Evolutionary conservation across 2,329 filamentous ascomycete species (phyloP).

Genomic region (Juglanconis oblonga): DNA sequence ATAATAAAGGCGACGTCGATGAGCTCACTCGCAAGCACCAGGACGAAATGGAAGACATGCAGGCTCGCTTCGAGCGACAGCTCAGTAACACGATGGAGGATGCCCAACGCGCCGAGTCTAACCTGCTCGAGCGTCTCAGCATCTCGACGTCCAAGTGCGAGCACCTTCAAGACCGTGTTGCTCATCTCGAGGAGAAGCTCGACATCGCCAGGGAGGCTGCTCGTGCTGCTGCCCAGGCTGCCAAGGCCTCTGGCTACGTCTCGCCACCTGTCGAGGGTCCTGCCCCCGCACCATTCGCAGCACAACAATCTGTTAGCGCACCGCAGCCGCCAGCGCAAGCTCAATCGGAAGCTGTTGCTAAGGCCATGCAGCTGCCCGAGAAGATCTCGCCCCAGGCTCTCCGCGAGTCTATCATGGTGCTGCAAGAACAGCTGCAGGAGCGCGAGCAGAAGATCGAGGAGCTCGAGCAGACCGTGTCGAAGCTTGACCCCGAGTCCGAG

Average conservation of each 20-base stretch:
- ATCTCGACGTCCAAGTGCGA: constrained; percentile 81
- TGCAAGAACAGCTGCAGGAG: constrained; percentile 95
- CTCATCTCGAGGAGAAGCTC: constrained; percentile 84
- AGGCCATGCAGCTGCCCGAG: constrained; percentile 60
- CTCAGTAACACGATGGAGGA: constrained; percentile 76
- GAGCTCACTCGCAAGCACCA: constrained; percentile 58
- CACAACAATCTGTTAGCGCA: constrained; percentile 21
- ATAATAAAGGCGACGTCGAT: constrained; percentile 56
- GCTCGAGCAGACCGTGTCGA: constrained; percentile 69
- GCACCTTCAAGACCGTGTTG: constrained; percentile 80
- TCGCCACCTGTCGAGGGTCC: constrained; percentile 32
- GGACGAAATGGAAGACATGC: constrained; percentile 70
- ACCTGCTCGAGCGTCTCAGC: constrained; percentile 76
- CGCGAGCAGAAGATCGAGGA: constrained; percentile 87
- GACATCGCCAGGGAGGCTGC: constrained; percentile 87
- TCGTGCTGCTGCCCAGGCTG: constrained; percentile 75
- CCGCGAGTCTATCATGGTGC: constrained; percentile 90
- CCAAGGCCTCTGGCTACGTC: constrained; percentile 48
- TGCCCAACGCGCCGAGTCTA: constrained; percentile 73
- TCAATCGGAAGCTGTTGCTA: constrained; percentile 35
- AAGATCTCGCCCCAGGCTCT: constrained; percentile 93
- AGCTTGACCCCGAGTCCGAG: constrained; percentile 72
- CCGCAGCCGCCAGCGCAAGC: constrained; percentile 27
- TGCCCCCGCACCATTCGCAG: constrained; percentile 20
- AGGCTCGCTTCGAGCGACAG: constrained; percentile 71